Conservation (phyloP, 2,329 filamentous ascomycete species). For the Exophiala spinifera region DNA sequence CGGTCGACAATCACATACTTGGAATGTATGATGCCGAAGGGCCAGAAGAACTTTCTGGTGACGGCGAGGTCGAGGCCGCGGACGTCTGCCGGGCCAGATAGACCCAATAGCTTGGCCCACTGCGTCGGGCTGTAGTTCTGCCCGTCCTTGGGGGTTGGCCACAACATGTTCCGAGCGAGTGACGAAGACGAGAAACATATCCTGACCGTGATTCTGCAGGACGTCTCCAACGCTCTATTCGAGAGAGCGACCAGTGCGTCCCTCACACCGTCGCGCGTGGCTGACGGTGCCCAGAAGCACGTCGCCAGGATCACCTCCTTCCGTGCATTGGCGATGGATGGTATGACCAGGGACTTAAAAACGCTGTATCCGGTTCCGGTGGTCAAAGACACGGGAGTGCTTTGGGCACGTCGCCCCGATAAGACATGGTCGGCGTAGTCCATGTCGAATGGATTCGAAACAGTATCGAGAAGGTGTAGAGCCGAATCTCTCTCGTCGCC, state of each 20-base stretch:
- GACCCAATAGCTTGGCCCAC: constrained; percentile 65
- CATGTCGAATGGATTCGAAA: background rate
- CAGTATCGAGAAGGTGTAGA: too few species aligned
- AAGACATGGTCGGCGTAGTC: constrained; percentile 6
- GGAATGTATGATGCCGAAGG: constrained; percentile 83
- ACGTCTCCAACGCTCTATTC: constrained; percentile 51
- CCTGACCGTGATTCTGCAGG: constrained; percentile 64
- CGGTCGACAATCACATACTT: constrained; percentile 77
- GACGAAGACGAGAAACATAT: constrained; percentile 76
- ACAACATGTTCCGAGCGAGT: constrained; percentile 70
- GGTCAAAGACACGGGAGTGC: constrained; percentile 3
- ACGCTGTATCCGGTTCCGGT: constrained; percentile 15
- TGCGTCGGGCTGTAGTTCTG: constrained; percentile 57
- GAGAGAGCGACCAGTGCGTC: background rate
- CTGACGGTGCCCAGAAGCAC: constrained; percentile 74
- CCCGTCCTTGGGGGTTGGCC: constrained; percentile 62
- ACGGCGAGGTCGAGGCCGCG: constrained; percentile 65
- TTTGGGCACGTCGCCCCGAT: constrained; percentile 3
- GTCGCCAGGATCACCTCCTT: constrained; percentile 72
- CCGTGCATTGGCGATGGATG: constrained; percentile 59
- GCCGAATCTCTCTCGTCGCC: too few species aligned
- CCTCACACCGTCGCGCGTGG: constrained; percentile 57
- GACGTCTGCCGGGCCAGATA: constrained; percentile 56
- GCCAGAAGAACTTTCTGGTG: constrained; percentile 75
- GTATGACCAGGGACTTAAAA: constrained; percentile 46